Percentiles rank a stretch among this genome's conserved stretches.
Conservation (phyloP, 2,329 filamentous ascomycete species). For the Beauveria sp. region DNA sequence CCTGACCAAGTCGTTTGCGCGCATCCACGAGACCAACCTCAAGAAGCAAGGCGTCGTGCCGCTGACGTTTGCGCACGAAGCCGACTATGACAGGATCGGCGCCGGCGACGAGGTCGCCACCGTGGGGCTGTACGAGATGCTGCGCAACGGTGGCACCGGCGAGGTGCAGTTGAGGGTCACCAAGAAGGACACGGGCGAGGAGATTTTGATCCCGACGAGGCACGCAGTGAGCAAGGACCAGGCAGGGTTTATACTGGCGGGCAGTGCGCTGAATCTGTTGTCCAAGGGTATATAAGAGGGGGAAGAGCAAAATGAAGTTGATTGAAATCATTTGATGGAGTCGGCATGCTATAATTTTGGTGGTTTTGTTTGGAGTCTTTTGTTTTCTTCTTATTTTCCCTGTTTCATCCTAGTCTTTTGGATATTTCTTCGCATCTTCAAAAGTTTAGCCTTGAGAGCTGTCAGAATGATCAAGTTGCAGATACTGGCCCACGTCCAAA, state of each 20-base stretch:
- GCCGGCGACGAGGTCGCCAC: constrained; percentile 81
- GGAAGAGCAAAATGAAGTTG: not conserved
- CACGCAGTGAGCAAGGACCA: constrained; percentile 88
- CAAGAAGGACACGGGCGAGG: constrained; percentile 54
- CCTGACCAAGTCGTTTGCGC: constrained; percentile 77
- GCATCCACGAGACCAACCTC: constrained; percentile 91
- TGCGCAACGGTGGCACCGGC: constrained; percentile 70
- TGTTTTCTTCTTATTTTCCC: not conserved
- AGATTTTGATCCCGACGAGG: constrained; percentile 65
- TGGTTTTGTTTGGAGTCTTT: not conserved
- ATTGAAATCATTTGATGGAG: not conserved
- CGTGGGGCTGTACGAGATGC: constrained; percentile 74
- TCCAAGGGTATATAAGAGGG: constrained; percentile 44
- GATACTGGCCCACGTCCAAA: too few relatives aligned
- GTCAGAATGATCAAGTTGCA: too few relatives aligned
- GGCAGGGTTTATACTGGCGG: constrained; percentile 84
- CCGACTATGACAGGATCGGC: constrained; percentile 76
- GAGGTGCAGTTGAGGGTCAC: constrained; percentile 59
- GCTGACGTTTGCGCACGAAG: constrained; percentile 80
- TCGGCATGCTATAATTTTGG: not conserved
- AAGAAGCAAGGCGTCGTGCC: constrained; percentile 98
- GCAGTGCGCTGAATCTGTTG: constrained; percentile 86
- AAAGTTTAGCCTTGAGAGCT: too few relatives aligned
- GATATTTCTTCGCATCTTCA: too few relatives aligned
- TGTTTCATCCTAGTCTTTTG: not conserved